These are phyloP conservation scores for Hanseniaspora jakobsenii DNA, from an alignment of 805 yeast genomes.

Conservation along the genomic window DNA sequence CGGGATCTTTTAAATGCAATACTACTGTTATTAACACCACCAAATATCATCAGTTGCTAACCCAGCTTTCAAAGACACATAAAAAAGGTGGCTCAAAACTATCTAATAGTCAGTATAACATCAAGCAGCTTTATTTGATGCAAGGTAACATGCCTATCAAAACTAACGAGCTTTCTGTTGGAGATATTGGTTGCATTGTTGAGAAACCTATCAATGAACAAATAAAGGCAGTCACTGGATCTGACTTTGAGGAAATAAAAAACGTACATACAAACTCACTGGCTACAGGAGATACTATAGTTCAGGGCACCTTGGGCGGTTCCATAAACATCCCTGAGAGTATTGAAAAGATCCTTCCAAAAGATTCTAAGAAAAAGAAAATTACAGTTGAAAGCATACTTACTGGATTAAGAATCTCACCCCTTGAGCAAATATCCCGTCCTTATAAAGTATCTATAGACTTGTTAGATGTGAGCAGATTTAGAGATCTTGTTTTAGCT, in stretches of 20 bases:
- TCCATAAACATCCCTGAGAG: too few relatives aligned
- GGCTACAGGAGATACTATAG: conserved; percentile 83
- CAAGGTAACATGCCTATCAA: conserved; percentile 79
- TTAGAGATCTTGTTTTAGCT: conserved; percentile 56
- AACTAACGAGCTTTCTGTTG: conserved; percentile 49
- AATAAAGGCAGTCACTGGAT: conserved; percentile 43
- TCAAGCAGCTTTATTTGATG: conserved; percentile 65
- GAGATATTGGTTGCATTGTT: conserved; percentile 71
- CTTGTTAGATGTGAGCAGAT: conserved; percentile 45
- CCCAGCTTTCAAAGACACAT: neutral
- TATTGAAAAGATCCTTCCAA: neutral
- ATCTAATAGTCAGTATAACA: conserved; percentile 53
- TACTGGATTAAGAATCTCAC: conserved; percentile 28
- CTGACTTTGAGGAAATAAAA: conserved; percentile 13
- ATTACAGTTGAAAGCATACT: too few relatives aligned
- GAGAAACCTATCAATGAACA: conserved; percentile 19
- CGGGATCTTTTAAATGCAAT: conserved; percentile 60
- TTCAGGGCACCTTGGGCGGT: too few relatives aligned
- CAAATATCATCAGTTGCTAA: conserved; percentile 1
- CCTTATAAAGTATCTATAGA: conserved; percentile 12
- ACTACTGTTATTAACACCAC: conserved; percentile 55
- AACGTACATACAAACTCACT: conserved; percentile 30
- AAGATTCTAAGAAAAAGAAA: neutral
- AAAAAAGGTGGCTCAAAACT: neutral
- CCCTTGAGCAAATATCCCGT: conserved; percentile 6